Evolutionary conservation across 495 filamentous ascomycete species (phyloP), one percentile per base, ranked within the genome.

Genomic region (Aspergillus bridgeri): DNA sequence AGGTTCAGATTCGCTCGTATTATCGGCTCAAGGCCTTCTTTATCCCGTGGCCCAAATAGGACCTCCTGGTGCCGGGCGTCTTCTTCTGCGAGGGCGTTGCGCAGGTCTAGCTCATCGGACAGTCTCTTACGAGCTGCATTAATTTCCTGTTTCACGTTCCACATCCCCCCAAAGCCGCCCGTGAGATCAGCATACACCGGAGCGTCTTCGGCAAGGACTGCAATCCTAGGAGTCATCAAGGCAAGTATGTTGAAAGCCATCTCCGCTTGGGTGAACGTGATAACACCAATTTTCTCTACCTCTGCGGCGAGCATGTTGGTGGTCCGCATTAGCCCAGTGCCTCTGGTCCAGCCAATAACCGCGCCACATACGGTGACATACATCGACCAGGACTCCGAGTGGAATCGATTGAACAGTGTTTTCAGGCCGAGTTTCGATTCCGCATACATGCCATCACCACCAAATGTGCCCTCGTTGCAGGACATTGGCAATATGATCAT

Each of bases 191-290:
- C 65, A 53, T 65, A 68, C 5, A 68, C 42, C 3, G 65, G 65
- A 7, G 60, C 50, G 47, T 65, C 65, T 27, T 67, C 65, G 6
- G 81, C 95, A 95, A 51, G 96, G 81, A 67, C 96, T 88, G 66
- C 92, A 89, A 99, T 89, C 23, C 85, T 81, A 3, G 95, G 91
- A 3, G 92, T 86, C 95, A 99, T 96, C 49, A 99, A 83, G 51
- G 92, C 92, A 25, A 99, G 85, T 51, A 99, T 79, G 71, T 99
- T 98, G 82, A 98, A 98, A 1, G 95, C 94, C 94, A 99, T 99
- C 74, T 99, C 94, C 63, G 92, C 89, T 74, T 98, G 95, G n/a
- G 94, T 96, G 79, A 99, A 99, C 3, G 94, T 99, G 59, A 94
- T 89, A 8, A 98, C 94, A 65, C 95, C 94, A 64, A 91, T 90